A percentile compares a stretch with the other conserved stretches of the same genome.
Evolutionary conservation across 441 rosid species (phyloP).

Genomic region (Isatis lusitanica): DNA sequence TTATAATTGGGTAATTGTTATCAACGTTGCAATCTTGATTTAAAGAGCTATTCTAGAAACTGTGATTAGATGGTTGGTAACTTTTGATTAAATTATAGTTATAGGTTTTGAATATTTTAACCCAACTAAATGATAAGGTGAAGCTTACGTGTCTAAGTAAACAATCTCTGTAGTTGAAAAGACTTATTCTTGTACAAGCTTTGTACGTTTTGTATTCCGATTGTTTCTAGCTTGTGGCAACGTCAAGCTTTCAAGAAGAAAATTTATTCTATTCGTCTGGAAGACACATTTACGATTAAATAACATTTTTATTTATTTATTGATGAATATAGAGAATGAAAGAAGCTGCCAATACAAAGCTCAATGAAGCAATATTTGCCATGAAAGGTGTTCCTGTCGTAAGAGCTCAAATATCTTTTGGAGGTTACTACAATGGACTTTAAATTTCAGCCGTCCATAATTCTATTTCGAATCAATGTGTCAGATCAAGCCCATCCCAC

Average conservation of each 20-base stretch:
- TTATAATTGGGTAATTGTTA: neutral
- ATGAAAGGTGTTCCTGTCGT: conserved; percentile 65
- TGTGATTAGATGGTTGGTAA: conserved; percentile 9
- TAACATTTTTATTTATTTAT: neutral
- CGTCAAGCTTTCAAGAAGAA: conserved; percentile 7
- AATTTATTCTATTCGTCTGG: neutral
- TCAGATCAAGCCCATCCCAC: no score
- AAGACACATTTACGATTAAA: neutral
- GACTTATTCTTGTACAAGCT: conserved; percentile 12
- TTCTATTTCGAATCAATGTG: neutral
- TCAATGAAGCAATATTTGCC: conserved; percentile 71
- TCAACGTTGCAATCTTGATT: neutral
- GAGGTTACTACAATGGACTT: conserved; percentile 70
- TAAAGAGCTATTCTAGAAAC: neutral
- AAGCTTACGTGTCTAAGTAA: conserved; percentile 19
- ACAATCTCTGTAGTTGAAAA: conserved; percentile 2
- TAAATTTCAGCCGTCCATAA: conserved; percentile 25
- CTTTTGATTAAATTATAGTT: conserved; percentile 7
- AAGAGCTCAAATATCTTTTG: conserved; percentile 72
- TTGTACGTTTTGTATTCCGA: conserved; percentile 17
- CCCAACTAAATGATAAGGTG: conserved; percentile 11
- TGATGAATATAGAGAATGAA: conserved; percentile 58
- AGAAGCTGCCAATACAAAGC: conserved; percentile 58
- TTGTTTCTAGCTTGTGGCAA: conserved; percentile 9
- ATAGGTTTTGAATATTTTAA: conserved; percentile 12